Base-by-base conservation (phyloP, 768 basidiomycete genomes). In the Termitomyces sp. region DNA sequence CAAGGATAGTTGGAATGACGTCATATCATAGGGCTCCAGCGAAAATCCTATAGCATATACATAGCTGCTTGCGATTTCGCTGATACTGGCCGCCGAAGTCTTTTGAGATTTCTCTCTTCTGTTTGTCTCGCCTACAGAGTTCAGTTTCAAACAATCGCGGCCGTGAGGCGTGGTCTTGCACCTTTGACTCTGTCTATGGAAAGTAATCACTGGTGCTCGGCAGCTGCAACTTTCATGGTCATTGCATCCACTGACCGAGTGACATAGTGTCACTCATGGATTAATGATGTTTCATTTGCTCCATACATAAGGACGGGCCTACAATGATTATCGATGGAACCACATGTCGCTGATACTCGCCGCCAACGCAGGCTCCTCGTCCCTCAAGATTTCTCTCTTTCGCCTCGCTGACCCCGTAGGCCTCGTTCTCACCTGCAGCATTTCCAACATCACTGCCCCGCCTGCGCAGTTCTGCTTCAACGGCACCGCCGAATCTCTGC, bases 281-380 rank as follows among this genome's bases (percentile, higher is more conserved):
- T n/a, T n/a, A 41, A 41, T 41, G n/a, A 41, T 41, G 39, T 41
- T 41, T 41, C 39, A 41, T 41, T 20, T 39, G 37, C 37, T 39
- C 37, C 37, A 39, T 39, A 39, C 18, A 39, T 39, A 41, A 41
- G 39, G 39, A 41, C n/a, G 9, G 39, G 9, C 10, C n/a, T 41
- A 41, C 39, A 41, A 20, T 20, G 39, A n/a, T 41, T 41, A 20
- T 20, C n/a, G 48, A 50, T 36, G 20, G 18, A 50, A 54, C 34
- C 4, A 18, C 41, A 62, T 62, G 62, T 22, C 59, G 22, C 52
- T 84, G 59, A 80, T 91, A 55, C 83, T 92, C 26, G 77, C 90
- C 3, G 77, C 87, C 61, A 92, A 92, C 63, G 83, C 91, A 5
- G 91, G 91, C 39, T 92, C 90, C 0, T 93, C 91, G 2, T 93